Conservation (phyloP, 768 basidiomycete genomes). For the Amanita pseudoporphyria region DNA sequence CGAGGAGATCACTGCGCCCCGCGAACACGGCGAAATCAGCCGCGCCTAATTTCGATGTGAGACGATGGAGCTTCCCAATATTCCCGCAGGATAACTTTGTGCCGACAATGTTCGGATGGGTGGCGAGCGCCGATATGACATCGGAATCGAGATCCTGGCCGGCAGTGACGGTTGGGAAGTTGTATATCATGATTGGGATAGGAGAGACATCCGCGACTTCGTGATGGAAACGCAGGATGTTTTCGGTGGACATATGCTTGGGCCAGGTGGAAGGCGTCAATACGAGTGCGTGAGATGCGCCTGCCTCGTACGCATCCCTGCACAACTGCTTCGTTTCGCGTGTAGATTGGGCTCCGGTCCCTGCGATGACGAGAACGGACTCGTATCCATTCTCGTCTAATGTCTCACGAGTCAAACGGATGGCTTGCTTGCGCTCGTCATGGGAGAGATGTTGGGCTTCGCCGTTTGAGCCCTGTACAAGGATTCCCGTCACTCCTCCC, state of each 20-base stretch:
- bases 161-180: constrained; percentile 74
- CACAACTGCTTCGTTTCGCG: constrained; percentile 65
- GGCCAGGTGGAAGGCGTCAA: constrained; percentile 68
- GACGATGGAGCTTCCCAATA: constrained; percentile 74
- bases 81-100: constrained; percentile 80
- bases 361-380: constrained; percentile 64
- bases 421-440: constrained; percentile 56
- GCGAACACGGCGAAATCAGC: constrained; percentile 62
- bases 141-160: constrained; percentile 84
- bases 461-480: constrained; percentile 68
- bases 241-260: constrained; percentile 49
- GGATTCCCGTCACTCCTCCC: constrained; percentile 66
- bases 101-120: constrained; percentile 81
- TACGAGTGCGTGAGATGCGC: constrained; percentile 74
- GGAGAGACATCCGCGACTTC: constrained; percentile 65
- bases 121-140: constrained; percentile 52
- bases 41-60: constrained; percentile 47
- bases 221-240: constrained; percentile 57
- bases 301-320: constrained; percentile 66
- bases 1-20: constrained; percentile 64
- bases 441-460: constrained; percentile 71
- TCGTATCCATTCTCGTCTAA: constrained; percentile 65
- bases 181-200: constrained; percentile 74
- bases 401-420: constrained; percentile 56
- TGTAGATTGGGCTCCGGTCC: constrained; percentile 76